Evolutionary conservation across 306 rosid species (phyloP), one percentile per base, ranked within the genome.

Genomic region (Begonia peltatifolia): DNA sequence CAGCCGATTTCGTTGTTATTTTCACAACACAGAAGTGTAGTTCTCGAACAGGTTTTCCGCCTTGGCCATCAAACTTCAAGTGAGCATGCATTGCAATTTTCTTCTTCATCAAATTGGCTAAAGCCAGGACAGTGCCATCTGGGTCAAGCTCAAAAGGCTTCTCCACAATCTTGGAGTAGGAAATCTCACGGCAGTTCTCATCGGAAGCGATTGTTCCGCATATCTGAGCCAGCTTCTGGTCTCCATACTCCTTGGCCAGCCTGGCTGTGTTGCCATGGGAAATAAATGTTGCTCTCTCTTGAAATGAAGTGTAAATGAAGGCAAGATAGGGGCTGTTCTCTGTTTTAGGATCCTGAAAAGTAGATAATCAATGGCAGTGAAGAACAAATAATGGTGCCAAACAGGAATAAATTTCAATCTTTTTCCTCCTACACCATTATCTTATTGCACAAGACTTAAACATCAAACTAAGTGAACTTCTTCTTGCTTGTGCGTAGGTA

Each of bases 221-320:
- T 58, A 77, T 61, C 69, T 77, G 79, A 12, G 83, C 83, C 59
- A 77, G 47, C 60, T 70, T 77, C 52, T 69, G 0, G 64, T 77
- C 83, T 20, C 83, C 83, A 15, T 69, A 68, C 59, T 69, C 71
- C 59, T 77, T 77, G 41, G 83, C 83, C 22, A 52, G 74, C 72
- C 79, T 63, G 36, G 79, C 83, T 14, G 79, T 77, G 68, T 77
- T 77, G 55, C 83, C 79, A 64, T 73, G 83, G 55, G 79, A 77
- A 36, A 77, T 63, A 67, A 77, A 73, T 35, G 83, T 73, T 44
- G 79, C 83, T 67, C 83, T 77, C 74, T 73, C 79, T 73, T 77
- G 83, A 61, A 77, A 73, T 22, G 83, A 77, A 41, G 83, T 73
- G 68, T 77, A 77, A 59, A 77, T 73, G 71, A 77, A 73, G 49